Evolutionary conservation across 2,329 filamentous ascomycete species (phyloP), one percentile per base, ranked within the genome.

Genomic region (Xylariaceae sp.): DNA sequence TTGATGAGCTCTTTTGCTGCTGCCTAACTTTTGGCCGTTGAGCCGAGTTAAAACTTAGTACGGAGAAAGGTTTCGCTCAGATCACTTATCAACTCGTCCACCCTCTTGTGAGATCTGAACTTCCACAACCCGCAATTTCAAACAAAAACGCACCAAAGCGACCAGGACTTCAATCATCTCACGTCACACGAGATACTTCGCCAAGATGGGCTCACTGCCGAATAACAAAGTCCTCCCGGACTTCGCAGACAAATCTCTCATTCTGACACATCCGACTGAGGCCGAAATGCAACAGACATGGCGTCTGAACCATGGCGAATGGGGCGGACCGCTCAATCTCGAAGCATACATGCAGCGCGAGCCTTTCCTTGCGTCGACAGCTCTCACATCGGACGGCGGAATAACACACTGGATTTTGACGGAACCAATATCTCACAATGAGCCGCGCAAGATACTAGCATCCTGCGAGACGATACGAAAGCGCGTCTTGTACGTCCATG

Each of bases 371-470:
- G 74, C 76, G 10, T 79, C 76, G 2, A 75, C 83, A 0, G 79
- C 84, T 6, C 73, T 88, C 16, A 76, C 83, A 13, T 73, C 74
- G 45, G 69, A 84, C 56, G 80, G 79, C 38, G 83, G 84, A 38
- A 73, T 87, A 55, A 77, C 77, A 12, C 75, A 79, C 58, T 88
- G 86, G 86, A 79, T 88, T 49, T 75, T 89, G 31, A 84, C 83
- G 5, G 47, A 51, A 11, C 16, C 44, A 10, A 66, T 73, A 22
- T 59, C 69, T 5, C 46, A 47, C 9, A 42, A 33, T 14, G 46
- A 53, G 16, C 51, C 43, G 16, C 76, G 81, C 22, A 79, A 76
- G 5, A 72, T 89, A 28, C 75, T 87, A 18, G 82, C 83, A 3
- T 81, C 80, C 28, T 87, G 84, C 66, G 86, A 89, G 69, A 80